Conservation (phyloP, 116 monocot genomes). For the Cymodocea nodosa region DNA sequence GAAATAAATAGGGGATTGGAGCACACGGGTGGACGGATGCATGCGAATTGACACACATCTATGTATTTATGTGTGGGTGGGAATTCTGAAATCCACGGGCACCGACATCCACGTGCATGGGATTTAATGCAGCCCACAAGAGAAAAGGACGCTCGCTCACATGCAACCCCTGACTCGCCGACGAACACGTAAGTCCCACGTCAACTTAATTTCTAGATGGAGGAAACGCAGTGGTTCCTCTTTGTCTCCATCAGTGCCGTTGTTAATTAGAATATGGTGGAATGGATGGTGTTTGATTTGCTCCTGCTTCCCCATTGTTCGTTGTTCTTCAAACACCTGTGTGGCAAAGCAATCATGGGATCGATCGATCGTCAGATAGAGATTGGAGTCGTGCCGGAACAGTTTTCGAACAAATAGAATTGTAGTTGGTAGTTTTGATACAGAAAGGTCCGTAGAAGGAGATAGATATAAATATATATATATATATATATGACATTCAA, state of each 20-base stretch:
- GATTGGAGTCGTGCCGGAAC: background rate
- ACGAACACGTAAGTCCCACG: background rate
- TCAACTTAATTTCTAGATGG: background rate
- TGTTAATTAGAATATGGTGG: too few relatives aligned
- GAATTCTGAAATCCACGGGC: background rate
- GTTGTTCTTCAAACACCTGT: background rate
- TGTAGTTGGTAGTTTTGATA: background rate
- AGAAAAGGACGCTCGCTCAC: background rate
- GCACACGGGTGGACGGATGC: background rate
- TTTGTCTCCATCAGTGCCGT: too few relatives aligned
- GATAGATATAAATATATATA: too few relatives aligned
- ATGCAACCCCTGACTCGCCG: background rate
- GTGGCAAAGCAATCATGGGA: too few relatives aligned
- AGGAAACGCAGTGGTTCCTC: background rate
- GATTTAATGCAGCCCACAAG: constrained; percentile 14
- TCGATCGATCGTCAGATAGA: background rate
- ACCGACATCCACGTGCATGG: constrained; percentile 24
- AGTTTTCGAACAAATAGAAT: background rate
- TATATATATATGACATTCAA: background rate
- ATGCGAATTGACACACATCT: background rate
- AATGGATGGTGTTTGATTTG: too few relatives aligned
- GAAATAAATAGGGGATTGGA: too few relatives aligned
- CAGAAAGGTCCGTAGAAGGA: background rate
- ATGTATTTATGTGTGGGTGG: background rate
- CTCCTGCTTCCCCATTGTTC: background rate